A percentile compares a stretch with the other conserved stretches of the same genome.
These are phyloP conservation scores for Penstemon davidsonii DNA, from an alignment of 257 asterid genomes.

Conservation along the genomic window DNA sequence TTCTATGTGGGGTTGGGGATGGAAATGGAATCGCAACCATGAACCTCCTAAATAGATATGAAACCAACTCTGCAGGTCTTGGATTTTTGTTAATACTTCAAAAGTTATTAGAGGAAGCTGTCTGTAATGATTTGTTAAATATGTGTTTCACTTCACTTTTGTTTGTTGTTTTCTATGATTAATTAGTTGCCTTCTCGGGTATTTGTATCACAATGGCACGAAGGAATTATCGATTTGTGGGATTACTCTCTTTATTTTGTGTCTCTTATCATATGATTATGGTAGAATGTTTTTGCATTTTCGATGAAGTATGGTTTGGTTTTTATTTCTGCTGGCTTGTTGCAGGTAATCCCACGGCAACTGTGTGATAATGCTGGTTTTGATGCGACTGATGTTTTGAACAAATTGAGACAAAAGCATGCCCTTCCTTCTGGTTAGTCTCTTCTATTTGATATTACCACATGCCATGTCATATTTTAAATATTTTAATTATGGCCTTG, in stretches of 20 bases:
- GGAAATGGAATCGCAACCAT: neutral
- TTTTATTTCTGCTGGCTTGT: neutral
- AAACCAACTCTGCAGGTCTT: neutral
- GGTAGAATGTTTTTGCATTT: too few relatives aligned
- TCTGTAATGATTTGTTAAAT: too few relatives aligned
- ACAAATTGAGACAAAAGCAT: slow-evolving; percentile 46
- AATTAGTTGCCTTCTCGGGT: neutral
- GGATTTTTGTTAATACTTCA: too few relatives aligned
- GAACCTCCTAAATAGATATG: slow-evolving; percentile 4
- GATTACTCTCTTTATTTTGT: too few relatives aligned
- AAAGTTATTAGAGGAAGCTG: too few relatives aligned
- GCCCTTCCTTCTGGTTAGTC: slow-evolving; percentile 65
- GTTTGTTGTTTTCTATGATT: neutral
- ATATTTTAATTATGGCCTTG: slow-evolving; percentile 2
- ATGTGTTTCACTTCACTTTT: neutral
- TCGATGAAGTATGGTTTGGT: too few relatives aligned
- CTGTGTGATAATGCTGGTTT: slow-evolving; percentile 59
- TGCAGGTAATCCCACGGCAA: slow-evolving; percentile 50
- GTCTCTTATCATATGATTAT: too few relatives aligned
- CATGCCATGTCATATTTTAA: neutral
- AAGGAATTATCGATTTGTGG: neutral
- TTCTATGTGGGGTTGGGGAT: neutral
- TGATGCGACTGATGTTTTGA: slow-evolving; percentile 45
- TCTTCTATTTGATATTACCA: slow-evolving; percentile 12
- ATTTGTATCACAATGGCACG: neutral